phyloP scores from a whole-genome alignment of 148 eudicot species.

The Nepenthes gracilis region DNA sequence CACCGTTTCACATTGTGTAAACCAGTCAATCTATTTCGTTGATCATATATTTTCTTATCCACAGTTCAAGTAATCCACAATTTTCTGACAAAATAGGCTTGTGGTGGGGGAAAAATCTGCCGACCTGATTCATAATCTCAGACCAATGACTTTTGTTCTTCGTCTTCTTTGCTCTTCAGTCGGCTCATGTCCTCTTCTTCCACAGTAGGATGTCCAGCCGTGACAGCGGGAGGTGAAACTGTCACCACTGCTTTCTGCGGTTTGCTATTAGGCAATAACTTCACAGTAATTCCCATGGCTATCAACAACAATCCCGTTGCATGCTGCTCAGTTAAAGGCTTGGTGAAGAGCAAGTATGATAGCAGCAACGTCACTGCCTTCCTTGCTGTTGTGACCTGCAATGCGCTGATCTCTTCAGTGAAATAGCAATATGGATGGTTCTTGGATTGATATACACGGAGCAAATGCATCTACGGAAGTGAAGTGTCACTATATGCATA shows the following conservation, averaged over 20 bases:
- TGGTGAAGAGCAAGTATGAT: slow-evolving; percentile 80
- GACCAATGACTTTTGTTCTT: slow-evolving; percentile 33
- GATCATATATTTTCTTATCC: too few relatives aligned
- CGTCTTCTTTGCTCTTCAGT: slow-evolving; percentile 18
- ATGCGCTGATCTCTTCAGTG: not conserved
- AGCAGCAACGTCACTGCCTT: slow-evolving; percentile 83
- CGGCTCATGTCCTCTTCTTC: slow-evolving; percentile 13
- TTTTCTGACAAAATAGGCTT: too few relatives aligned
- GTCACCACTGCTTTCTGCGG: slow-evolving; percentile 15
- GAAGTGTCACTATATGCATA: too few relatives aligned
- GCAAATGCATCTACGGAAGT: too few relatives aligned
- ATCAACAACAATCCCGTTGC: slow-evolving; percentile 67
- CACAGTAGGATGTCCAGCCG: slow-evolving; percentile 7
- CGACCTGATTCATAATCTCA: slow-evolving; percentile 6
- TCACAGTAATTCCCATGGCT: slow-evolving; percentile 75
- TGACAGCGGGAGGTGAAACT: slow-evolving; percentile 5
- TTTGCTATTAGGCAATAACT: slow-evolving; percentile 56
- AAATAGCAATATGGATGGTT: not conserved
- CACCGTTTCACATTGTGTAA: too few relatives aligned
- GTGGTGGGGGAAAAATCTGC: too few relatives aligned
- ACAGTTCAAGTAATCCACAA: too few relatives aligned
- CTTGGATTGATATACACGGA: too few relatives aligned
- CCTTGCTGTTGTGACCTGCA: slow-evolving; percentile 88
- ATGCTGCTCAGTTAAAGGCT: slow-evolving; percentile 82
- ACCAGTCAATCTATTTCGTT: too few relatives aligned